Evolutionary conservation across 2,329 filamentous ascomycete species (phyloP), one percentile per base, ranked within the genome.

Genomic region (Pyricularia grisea): DNA sequence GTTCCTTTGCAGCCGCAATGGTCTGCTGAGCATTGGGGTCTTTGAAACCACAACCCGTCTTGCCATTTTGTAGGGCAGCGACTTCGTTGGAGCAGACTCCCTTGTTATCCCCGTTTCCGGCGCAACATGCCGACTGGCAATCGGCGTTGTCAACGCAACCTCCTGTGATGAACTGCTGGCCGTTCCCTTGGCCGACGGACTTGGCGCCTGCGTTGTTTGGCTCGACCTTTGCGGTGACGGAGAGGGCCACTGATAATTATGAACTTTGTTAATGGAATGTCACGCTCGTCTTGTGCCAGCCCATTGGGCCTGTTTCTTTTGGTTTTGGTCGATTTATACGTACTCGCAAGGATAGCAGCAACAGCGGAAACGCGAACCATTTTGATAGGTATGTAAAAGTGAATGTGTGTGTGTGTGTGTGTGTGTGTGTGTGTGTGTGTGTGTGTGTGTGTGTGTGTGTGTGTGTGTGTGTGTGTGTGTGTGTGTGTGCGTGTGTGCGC

Each of bases 11-110:
- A 0, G 73, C 74, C 4, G 74, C 74, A 68, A 78, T 77, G 9
- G 76, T 76, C 31, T 2, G 71, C 69, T 1, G 70, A 10, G 76
- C 70, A 67, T 78, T 76, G 66, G 76, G 76, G 70, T 78, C 76
- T 63, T 72, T 73, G 70, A 78, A 78, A 69, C 73, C 72, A 70
- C 76, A 78, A 61, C 76, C 76, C n/a, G 72, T 71, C 75, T 78
- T 78, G 68, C 76, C 76, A 72, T 75, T 75, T 72, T 78, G 76
- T 70, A 73, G 73, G 68, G 73, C 70, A 4, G 76, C 76, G n/a
- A 72, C 75, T 65, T 71, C 73, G 69, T 73, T 76, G 27, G 75
- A 77, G 74, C 76, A 78, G 69, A 78, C 74, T 63, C 76, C 76
- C 58, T 72, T 70, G n/a, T 73, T 73, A 50, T 70, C 69, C 70